Evolutionary conservation across 495 filamentous ascomycete species (phyloP).

Genomic region (Clohesyomyces aquaticus): DNA sequence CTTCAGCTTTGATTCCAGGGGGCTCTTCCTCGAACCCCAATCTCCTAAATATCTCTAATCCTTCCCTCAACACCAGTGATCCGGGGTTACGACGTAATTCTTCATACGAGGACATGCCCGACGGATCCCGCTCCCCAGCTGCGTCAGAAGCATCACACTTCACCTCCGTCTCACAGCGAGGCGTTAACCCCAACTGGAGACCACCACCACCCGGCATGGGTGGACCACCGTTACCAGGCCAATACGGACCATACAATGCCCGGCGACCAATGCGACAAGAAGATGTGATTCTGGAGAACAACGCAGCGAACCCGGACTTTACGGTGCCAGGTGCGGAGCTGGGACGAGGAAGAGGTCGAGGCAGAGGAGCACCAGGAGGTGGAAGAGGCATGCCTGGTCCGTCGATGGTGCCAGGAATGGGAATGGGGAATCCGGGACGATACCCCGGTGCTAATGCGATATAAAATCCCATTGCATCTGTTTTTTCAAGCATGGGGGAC

Average conservation of each 20-base stretch:
- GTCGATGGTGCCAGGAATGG: slow-evolving; percentile 12
- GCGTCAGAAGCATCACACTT: slow-evolving; percentile 78
- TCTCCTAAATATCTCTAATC: slow-evolving; percentile 33
- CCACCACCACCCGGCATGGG: slow-evolving; percentile 50
- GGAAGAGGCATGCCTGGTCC: slow-evolving; percentile 1
- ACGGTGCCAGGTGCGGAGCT: slow-evolving; percentile 35
- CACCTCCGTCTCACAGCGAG: slow-evolving; percentile 81
- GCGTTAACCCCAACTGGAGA: slow-evolving; percentile 83
- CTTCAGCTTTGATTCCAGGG: slow-evolving; percentile 45
- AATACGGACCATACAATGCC: slow-evolving; percentile 30
- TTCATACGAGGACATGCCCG: slow-evolving; percentile 64
- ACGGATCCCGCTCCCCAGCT: slow-evolving; percentile 72
- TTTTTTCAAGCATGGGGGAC: no score
- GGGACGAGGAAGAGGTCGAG: slow-evolving; percentile 28
- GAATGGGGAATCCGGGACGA: slow-evolving; percentile 33
- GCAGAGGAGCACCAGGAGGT: slow-evolving; percentile 25
- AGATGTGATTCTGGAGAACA: slow-evolving; percentile 41
- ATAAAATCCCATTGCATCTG: no score
- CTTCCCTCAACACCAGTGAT: slow-evolving; percentile 25
- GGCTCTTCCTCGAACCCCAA: slow-evolving; percentile 28
- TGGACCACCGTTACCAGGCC: slow-evolving; percentile 33
- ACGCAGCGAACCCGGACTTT: slow-evolving; percentile 42
- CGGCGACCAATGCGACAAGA: slow-evolving; percentile 34
- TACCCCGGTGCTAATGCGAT: slow-evolving; percentile 28
- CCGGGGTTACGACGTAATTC: slow-evolving; percentile 27